Evolutionary conservation across 257 asterid genomes (phyloP).

Genomic region (Cinchona pubescens): DNA sequence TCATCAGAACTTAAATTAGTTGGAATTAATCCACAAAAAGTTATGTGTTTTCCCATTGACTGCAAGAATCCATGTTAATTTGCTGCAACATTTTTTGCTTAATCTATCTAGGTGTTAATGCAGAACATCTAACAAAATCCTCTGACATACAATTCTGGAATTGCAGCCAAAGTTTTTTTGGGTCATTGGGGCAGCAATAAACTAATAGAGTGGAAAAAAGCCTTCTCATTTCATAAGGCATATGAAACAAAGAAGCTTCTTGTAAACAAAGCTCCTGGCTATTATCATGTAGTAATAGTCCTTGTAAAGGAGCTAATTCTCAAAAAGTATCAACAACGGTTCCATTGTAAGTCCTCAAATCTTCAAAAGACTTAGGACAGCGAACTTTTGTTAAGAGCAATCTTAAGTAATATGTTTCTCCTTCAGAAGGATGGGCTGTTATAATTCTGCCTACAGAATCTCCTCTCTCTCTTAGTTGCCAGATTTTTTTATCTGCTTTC

Average conservation of each 20-base stretch:
- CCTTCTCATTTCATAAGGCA: too few relatives aligned
- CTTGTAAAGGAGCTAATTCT: not conserved
- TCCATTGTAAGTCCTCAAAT: not conserved
- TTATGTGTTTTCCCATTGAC: constrained; percentile 4
- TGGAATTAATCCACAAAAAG: not conserved
- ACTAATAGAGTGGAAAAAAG: too few relatives aligned
- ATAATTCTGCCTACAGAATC: not conserved
- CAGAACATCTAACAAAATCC: not conserved
- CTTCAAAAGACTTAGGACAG: constrained; percentile 3
- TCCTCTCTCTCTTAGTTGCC: not conserved
- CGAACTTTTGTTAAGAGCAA: not conserved
- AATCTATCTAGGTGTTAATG: not conserved
- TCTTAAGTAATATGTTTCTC: constrained; percentile 8
- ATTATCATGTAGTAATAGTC: not conserved
- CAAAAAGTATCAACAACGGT: not conserved
- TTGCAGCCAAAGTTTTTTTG: not conserved
- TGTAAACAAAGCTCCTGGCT: too few relatives aligned
- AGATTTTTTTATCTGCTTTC: not conserved
- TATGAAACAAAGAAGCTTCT: too few relatives aligned
- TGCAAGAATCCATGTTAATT: not conserved
- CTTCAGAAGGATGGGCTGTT: not conserved
- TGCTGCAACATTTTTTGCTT: not conserved
- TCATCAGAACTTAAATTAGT: not conserved
- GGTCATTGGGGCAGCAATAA: not conserved
- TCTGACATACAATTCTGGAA: not conserved